phyloP scores from a whole-genome alignment of 768 basidiomycete species.

The Tylopilus vinaceipallidus region DNA sequence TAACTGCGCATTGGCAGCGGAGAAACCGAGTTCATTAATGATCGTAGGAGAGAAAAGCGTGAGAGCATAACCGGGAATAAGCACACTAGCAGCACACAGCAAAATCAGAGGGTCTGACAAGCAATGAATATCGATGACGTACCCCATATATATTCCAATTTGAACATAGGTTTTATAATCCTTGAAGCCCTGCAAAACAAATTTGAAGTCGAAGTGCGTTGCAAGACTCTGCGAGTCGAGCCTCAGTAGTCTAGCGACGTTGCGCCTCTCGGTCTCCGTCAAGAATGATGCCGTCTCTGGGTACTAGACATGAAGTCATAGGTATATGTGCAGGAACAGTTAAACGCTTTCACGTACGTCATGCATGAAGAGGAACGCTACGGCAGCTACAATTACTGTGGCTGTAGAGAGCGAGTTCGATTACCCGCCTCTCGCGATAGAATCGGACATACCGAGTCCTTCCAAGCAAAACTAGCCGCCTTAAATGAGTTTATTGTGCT shows the following conservation, averaged over 20 bases:
- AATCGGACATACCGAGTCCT: slow-evolving; percentile 24
- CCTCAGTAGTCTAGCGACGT: slow-evolving; percentile 35
- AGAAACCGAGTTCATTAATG: slow-evolving; percentile 48
- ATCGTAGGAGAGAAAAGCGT: slow-evolving; percentile 52
- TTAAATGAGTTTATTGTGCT: slow-evolving; percentile 6
- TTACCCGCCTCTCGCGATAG: not conserved
- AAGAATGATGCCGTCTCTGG: slow-evolving; percentile 56
- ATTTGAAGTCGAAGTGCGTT: slow-evolving; percentile 42
- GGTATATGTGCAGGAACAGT: not conserved
- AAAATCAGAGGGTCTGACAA: slow-evolving; percentile 3
- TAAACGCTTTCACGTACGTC: slow-evolving; percentile 36
- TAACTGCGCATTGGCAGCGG: slow-evolving; percentile 47
- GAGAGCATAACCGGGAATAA: slow-evolving; percentile 48
- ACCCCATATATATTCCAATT: slow-evolving; percentile 42
- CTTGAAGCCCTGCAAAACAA: slow-evolving; percentile 44
- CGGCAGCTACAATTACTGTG: slow-evolving; percentile 19
- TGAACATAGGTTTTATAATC: slow-evolving; percentile 43
- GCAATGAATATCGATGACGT: not conserved
- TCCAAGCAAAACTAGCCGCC: slow-evolving; percentile 30
- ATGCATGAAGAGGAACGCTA: slow-evolving; percentile 49
- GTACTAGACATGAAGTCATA: slow-evolving; percentile 33
- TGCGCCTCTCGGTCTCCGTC: slow-evolving; percentile 38
- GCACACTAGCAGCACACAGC: slow-evolving; percentile 26
- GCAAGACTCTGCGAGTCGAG: slow-evolving; percentile 42
- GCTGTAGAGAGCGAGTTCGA: slow-evolving; percentile 12